Conservation (phyloP, 2,329 filamentous ascomycete species). For the Lecanosticta acicola region DNA sequence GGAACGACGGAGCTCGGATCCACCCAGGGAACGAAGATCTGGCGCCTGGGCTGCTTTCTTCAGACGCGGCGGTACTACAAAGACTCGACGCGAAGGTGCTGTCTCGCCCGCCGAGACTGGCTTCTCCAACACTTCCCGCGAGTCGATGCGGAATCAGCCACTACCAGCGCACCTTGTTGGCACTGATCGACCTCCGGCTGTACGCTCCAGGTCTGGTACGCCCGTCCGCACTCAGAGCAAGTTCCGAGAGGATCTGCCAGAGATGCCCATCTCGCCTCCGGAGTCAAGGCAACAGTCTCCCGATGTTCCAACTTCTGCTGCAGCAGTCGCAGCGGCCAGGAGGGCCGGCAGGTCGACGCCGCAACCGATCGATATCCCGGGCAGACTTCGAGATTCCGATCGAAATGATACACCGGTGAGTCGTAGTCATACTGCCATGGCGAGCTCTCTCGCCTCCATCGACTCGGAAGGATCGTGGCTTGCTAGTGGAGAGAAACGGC, state of each 20-base stretch:
- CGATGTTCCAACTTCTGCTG: conserved; percentile 50
- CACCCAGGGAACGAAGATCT: conserved; percentile 42
- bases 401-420: conserved; percentile 40
- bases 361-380: conserved; percentile 17
- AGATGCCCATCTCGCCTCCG: conserved; percentile 77
- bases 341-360: conserved; percentile 30
- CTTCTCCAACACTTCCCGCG: conserved; percentile 84
- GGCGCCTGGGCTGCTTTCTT: conserved; percentile 68
- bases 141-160: conserved; percentile 65
- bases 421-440: conserved; percentile 42
- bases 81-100: conserved; percentile 37
- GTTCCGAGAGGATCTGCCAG: conserved; percentile 86
- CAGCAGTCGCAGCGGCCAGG: conserved; percentile 38
- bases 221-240: conserved; percentile 81
- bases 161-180: conserved; percentile 46
- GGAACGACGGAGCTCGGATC: conserved; percentile 35
- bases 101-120: conserved; percentile 58
- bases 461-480: conserved; percentile 97
- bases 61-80: conserved; percentile 50
- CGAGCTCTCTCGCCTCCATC: conserved; percentile 85
- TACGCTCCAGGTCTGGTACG: conserved; percentile 49
- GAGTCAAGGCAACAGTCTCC: conserved; percentile 76
- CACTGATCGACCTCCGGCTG: conserved; percentile 27
- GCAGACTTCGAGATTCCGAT: conserved; percentile 10
- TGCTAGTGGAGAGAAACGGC: conserved; percentile 56